These are phyloP conservation scores for Ogataea pilisensis DNA, from an alignment of 805 yeast species.

Conservation along the genomic window DNA sequence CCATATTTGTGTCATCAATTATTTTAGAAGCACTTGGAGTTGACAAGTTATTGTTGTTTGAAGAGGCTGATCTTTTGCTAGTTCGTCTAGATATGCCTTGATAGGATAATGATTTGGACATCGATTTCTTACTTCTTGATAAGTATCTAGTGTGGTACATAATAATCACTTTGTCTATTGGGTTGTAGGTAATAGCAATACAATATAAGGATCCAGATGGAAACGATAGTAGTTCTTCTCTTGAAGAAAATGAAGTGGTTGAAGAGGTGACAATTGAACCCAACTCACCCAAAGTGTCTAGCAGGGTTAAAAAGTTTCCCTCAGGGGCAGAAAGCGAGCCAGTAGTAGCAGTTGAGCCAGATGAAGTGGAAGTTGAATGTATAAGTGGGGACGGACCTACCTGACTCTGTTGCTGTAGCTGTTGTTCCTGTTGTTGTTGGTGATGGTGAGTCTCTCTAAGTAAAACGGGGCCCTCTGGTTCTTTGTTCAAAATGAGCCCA, in stretches of 20 bases:
- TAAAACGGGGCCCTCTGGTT: slow-evolving; percentile 14
- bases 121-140: slow-evolving; percentile 17
- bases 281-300: slow-evolving; percentile 72
- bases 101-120: slow-evolving; percentile 13
- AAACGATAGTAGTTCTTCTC: slow-evolving; percentile 54
- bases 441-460: slow-evolving; percentile 4
- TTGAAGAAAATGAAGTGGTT: slow-evolving; percentile 55
- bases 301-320: slow-evolving; percentile 54
- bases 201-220: slow-evolving; percentile 40
- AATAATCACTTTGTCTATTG: slow-evolving; percentile 39
- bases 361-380: slow-evolving; percentile 11
- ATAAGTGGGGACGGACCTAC: slow-evolving; percentile 5
- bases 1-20: slow-evolving; percentile 28
- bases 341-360: slow-evolving; percentile 9
- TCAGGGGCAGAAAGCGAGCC: slow-evolving; percentile 11
- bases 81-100: slow-evolving; percentile 18
- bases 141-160: slow-evolving; percentile 55
- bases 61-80: slow-evolving; percentile 24
- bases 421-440: neutral
- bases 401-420: neutral
- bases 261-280: slow-evolving; percentile 71
- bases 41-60: slow-evolving; percentile 15
- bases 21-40: slow-evolving; percentile 42
- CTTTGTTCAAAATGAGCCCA: slow-evolving; percentile 50
- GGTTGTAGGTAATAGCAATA: slow-evolving; percentile 54